Base-by-base conservation (phyloP, 2,329 filamentous ascomycete species). In the Penicillium polonicum region DNA sequence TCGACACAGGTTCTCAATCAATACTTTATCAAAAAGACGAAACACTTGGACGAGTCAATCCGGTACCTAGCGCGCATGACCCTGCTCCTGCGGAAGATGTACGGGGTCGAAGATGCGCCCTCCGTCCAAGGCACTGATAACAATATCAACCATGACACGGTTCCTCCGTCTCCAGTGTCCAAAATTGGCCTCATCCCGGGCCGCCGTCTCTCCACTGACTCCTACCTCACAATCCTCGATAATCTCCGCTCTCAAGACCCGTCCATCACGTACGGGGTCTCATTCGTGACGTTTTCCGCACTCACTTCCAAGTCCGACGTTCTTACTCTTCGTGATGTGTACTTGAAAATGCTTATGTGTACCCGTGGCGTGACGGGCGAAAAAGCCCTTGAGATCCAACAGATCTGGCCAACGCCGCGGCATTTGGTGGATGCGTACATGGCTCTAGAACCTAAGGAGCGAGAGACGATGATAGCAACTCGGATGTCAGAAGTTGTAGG, bases 271-370 rank as follows among this genome's bases (percentile, higher is more conserved):
- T 85, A 85, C 68, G 82, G 87, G 66, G 83, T 91, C 58, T 90
- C 83, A 12, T 92, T 91, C 65, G 76, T 82, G 0, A 87, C 87
- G 0, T 92, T 93, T 70, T 85, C 87, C 0, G 86, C 85, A 0
- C 75, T 93, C 44, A 85, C 85, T 0, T 90, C 87, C 9, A 94
- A 94, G 72, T 90, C 88, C 0, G 88, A 90, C 52, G 83, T 83
- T 58, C 83, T 91, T 65, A 90, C 89, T 0, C 76, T 93, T 10
- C 80, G 88, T 55, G 90, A 94, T 65, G 73, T 92, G 0, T 93
- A 85, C 65, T 76, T 94, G 27, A 92, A 92, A 73, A 93, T 94
- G 89, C 81, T 94, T 48, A 92, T 94, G 89, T 91, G 88, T 61
- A 90, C 84, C 2, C 83, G 83, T 54, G 88, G 89, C 1, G 79